Evolutionary conservation across 768 basidiomycete species (phyloP).

Genomic region (Suillus spraguei): DNA sequence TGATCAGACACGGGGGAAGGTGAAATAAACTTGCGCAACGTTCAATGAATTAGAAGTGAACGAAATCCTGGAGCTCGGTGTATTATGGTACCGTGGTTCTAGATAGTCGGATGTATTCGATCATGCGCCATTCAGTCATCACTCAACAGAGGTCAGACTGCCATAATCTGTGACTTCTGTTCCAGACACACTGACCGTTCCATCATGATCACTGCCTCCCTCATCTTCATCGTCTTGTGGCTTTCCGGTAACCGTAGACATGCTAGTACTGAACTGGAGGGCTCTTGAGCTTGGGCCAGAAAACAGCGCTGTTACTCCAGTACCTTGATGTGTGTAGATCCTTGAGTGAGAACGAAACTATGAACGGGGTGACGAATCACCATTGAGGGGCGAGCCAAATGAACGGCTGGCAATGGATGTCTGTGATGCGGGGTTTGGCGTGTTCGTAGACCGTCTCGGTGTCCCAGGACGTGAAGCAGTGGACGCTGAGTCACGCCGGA

Average conservation of each 20-base stretch:
- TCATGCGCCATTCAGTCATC: constrained; percentile 11
- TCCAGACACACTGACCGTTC: constrained; percentile 41
- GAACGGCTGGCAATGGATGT: constrained; percentile 35
- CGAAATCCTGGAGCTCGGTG: not conserved
- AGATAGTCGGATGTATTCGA: not conserved
- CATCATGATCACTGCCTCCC: constrained; percentile 38
- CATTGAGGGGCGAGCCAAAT: constrained; percentile 46
- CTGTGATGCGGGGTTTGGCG: constrained; percentile 33
- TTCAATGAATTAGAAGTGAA: not conserved
- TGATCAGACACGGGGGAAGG: not conserved
- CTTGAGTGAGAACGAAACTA: constrained; percentile 41
- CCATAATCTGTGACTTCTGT: constrained; percentile 43
- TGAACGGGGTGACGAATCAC: constrained; percentile 47
- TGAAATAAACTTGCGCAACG: not conserved
- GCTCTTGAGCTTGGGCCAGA: constrained; percentile 23
- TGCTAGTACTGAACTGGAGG: constrained; percentile 24
- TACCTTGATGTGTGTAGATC: constrained; percentile 34
- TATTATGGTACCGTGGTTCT: not conserved
- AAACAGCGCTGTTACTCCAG: constrained; percentile 26
- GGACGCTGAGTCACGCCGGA: constrained; percentile 19
- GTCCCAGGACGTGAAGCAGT: constrained; percentile 27
- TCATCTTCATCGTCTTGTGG: constrained; percentile 20
- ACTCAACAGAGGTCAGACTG: constrained; percentile 57
- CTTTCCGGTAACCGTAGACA: constrained; percentile 19
- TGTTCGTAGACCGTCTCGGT: constrained; percentile 28